phyloP scores from a whole-genome alignment of 176 grass and related monocot species.

The Canna indica region DNA sequence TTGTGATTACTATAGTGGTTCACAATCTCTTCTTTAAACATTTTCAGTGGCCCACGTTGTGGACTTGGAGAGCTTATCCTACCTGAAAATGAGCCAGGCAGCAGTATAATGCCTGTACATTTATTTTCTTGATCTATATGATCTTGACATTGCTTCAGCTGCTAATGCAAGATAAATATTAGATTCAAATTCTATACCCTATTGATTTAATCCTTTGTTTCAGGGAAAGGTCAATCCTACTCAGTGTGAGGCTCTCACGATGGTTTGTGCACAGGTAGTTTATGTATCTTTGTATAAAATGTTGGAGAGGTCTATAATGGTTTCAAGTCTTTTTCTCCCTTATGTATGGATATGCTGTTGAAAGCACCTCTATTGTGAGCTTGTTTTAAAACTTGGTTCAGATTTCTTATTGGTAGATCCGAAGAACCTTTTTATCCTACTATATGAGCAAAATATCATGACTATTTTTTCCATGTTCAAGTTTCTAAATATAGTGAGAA shows the following conservation, averaged over 20 bases:
- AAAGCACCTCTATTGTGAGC: background rate
- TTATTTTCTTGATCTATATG: constrained; percentile 3
- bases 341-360: background rate
- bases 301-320: too few species aligned
- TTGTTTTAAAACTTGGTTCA: background rate
- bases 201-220: constrained; percentile 9
- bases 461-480: background rate
- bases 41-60: constrained; percentile 77
- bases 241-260: constrained; percentile 91
- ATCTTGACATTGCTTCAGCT: background rate
- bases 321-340: too few species aligned
- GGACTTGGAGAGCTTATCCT: constrained; percentile 95
- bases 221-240: constrained; percentile 99
- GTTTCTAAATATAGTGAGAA: background rate
- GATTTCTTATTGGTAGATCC: background rate
- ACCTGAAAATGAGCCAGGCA: constrained; percentile 98
- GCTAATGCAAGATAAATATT: background rate
- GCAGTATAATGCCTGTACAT: constrained; percentile 98
- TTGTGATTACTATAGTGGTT: background rate
- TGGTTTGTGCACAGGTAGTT: constrained; percentile 95
- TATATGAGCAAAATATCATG: background rate
- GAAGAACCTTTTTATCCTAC: background rate
- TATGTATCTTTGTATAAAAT: background rate
- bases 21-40: background rate
- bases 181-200: too few species aligned